Evolutionary conservation across 352 stramenopile species (phyloP), one percentile per base, ranked within the genome.

Genomic region (Peronospora tabacina): DNA sequence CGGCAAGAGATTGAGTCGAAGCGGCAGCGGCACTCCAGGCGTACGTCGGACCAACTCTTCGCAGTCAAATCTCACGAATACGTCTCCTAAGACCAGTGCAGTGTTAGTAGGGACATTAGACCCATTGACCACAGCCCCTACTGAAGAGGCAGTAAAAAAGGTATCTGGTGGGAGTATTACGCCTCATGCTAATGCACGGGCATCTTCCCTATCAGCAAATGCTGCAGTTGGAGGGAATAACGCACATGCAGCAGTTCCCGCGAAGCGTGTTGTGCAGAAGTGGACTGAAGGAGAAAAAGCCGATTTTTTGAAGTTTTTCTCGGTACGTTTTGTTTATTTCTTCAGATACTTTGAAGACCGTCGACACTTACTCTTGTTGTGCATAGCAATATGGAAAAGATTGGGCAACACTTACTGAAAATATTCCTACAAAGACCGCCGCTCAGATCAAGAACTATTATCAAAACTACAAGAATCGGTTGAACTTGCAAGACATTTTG

Each of bases 391-490:
- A 86, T 43, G 86, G 86, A 19, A 96, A 95, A 49, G 82, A 95
- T 49, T 96, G 87, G 87, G 44, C 79, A 8, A 87, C 76, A 26
- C 69, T 96, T 6, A 90, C 83, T 1, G 72, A 91, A 30, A 90
- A 70, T 39, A 94, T 96, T 41, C 85, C 83, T 11, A 90, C 81
- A 20, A 96, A 96, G 56, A 94, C 87, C 0, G 74, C 82, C 13
- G 82, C 81, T 3, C 85, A 95, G 53, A 94, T 96, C 58, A 96
- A 96, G 55, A 96, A 95, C 36, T 96, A 95, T 61, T 96, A 95
- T 49, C 87, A 96, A 58, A 96, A 96, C 49, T 96, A 96, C 67
- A 96, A 96, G 73, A 94, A 95, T 35, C 66, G 84, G 4, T 64
- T 95, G 10, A 88, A 88, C 17, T 47, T 96, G 13, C 83, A 95